Evolutionary conservation across 805 yeast species (phyloP).

Genomic region (Monosporozyma unispora): DNA sequence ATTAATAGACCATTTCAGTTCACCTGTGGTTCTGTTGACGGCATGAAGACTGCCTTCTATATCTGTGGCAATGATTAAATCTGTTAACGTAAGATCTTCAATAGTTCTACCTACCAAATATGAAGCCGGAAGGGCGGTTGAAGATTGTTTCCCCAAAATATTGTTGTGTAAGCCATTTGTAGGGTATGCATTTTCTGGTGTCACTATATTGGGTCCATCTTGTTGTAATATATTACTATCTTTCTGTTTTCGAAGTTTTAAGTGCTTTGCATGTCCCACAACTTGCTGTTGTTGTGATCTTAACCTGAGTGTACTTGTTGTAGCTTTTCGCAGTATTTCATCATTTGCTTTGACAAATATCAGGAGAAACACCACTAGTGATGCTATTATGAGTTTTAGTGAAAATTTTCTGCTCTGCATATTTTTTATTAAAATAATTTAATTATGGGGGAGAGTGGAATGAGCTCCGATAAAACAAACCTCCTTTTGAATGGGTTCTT

Average conservation of each 20-base stretch:
- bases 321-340: background rate
- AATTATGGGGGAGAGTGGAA: background rate
- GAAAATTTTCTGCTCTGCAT: background rate
- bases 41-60: constrained; percentile 86
- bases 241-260: background rate
- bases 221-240: background rate
- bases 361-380: background rate
- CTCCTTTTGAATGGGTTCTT: background rate
- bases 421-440: background rate
- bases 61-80: constrained; percentile 62
- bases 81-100: constrained; percentile 32
- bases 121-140: constrained; percentile 2
- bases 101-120: constrained; percentile 8
- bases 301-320: background rate
- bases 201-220: background rate
- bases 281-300: background rate
- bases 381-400: background rate
- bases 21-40: constrained; percentile 64
- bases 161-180: background rate
- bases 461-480: no score
- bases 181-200: background rate
- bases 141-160: background rate
- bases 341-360: background rate
- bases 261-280: background rate
- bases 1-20: constrained; percentile 63